A percentile compares a stretch with the other conserved stretches of the same genome.
These are phyloP conservation scores for Pseudomonodictys pantanalensis DNA, from an alignment of 495 filamentous ascomycete genomes.

Conservation along the genomic window DNA sequence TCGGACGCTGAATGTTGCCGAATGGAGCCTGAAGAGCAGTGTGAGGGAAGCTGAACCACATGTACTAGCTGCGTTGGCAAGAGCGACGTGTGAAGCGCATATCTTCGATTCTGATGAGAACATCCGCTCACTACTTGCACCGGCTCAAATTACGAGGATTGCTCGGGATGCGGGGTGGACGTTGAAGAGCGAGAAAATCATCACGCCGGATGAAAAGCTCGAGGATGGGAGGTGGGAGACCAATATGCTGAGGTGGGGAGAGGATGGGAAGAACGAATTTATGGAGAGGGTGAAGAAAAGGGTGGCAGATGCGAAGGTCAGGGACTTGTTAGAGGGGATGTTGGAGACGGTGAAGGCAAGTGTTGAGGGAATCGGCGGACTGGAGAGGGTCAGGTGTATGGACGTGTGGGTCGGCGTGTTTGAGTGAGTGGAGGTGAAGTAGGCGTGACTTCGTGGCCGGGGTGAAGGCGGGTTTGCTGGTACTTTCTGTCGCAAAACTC, in stretches of 20 bases:
- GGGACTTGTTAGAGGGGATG: not conserved
- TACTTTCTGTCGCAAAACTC: too few relatives aligned
- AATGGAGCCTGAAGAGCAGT: constrained; percentile 2
- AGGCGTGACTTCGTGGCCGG: not conserved
- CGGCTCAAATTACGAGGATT: not conserved
- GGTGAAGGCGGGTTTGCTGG: not conserved
- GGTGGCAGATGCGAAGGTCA: not conserved
- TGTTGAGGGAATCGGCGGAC: not conserved
- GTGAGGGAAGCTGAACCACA: not conserved
- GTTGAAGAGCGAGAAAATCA: not conserved
- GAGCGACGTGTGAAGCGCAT: constrained; percentile 16
- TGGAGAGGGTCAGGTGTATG: not conserved
- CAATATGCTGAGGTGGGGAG: not conserved
- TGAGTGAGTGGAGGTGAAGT: not conserved
- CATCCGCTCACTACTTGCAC: constrained; percentile 1
- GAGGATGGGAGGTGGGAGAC: constrained; percentile 17
- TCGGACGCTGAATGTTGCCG: constrained; percentile 1
- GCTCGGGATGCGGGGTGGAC: constrained; percentile 8
- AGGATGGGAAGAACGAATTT: not conserved
- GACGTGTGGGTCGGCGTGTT: not conserved
- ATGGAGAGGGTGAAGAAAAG: not conserved
- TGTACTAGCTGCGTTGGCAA: constrained; percentile 6
- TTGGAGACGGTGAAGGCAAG: constrained; percentile 1
- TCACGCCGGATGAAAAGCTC: not conserved
- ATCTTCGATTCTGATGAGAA: constrained; percentile 7